These are phyloP conservation scores for Barnettozyma hawaiiensis DNA, from an alignment of 1,139 yeast species.

Conservation along the genomic window DNA sequence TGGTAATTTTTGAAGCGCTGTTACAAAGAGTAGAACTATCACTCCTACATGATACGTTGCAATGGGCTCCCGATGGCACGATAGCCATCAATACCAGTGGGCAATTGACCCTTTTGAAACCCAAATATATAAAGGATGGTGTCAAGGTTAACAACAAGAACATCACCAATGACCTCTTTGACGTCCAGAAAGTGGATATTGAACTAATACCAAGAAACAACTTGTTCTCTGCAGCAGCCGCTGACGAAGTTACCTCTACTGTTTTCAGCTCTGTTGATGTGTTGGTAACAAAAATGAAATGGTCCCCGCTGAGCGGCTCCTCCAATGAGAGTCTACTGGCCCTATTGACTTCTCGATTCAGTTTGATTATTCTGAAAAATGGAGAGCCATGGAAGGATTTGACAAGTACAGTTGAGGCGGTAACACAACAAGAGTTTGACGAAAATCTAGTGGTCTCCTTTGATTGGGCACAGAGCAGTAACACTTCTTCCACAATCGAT, in stretches of 20 bases:
- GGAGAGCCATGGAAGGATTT: conserved; percentile 13
- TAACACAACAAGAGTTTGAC: conserved; percentile 16
- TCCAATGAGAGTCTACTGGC: conserved; percentile 15
- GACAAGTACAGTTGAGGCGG: conserved; percentile 7
- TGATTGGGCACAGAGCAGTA: conserved; percentile 15
- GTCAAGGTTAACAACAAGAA: conserved; percentile 9
- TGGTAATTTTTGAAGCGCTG: conserved; percentile 10
- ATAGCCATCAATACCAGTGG: conserved; percentile 20
- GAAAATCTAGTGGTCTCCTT: conserved; percentile 15
- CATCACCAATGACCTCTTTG: conserved; percentile 16
- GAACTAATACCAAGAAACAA: conserved; percentile 13
- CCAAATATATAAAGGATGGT: conserved; percentile 19
- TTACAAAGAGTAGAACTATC: conserved; percentile 18
- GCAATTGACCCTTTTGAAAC: conserved; percentile 19
- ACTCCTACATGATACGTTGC: conserved; percentile 9
- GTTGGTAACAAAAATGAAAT: conserved; percentile 11
- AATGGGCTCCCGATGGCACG: conserved; percentile 24
- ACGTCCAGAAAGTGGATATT: conserved; percentile 11
- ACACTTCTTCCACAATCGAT: conserved; percentile 3
- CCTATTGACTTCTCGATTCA: conserved; percentile 17
- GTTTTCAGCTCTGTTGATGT: conserved; percentile 13
- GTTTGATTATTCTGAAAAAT: conserved; percentile 15
- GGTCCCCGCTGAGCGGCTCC: conserved; percentile 20
- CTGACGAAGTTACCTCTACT: conserved; percentile 19
- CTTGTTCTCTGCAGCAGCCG: conserved; percentile 10